Base-by-base conservation (phyloP, 202 grass and related monocot genomes). In the Setaria italica region DNA sequence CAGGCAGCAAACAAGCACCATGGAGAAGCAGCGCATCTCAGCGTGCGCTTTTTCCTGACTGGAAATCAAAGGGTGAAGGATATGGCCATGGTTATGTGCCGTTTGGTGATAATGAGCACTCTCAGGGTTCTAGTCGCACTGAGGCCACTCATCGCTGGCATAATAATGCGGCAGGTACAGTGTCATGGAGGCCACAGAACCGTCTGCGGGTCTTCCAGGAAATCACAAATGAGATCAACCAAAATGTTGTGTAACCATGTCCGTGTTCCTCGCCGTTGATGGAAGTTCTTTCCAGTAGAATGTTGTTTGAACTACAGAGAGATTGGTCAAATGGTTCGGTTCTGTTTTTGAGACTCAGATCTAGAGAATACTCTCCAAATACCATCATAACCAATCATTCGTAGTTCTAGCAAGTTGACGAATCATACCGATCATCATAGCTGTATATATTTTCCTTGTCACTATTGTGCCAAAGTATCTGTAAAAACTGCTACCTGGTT, bases 191-290 rank as follows among this genome's bases (percentile, higher is more conserved):
- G 54, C 48, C 66, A 16, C 80, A 60, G 60, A 84, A 58, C 48
- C 80, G 78, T 4, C 64, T 90, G 45, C 64, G 56, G 66, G 83
- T 90, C 68, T 93, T 93, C 88, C 83, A 81, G 58, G 86, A 93
- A 78, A 93, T 91, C 60, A 94, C 80, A 71, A 76, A 84, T 74
- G 86, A 84, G 59, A 72, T 87, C 34, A 82, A 78, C 63, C 54
- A 59, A 69, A 91, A 73, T 74, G 65, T 68, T 79, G 56, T 41
- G 67, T 85, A 77, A 84, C 70, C 32, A 77, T 35, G 62, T 54
- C 20, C 57, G n/a, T 62, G 11, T 76, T 80, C 32, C 20, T 86
- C 35, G 4, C 53, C 73, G 45, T 78, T 21, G 37, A 57, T 85
- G 74, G 54, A 73, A 64, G 54, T 79, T 57, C 46, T 75, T 75